A percentile compares a stretch with the other conserved stretches of the same genome.
phyloP scores from a whole-genome alignment of 768 basidiomycete genomes.

The Collybia nuda region DNA sequence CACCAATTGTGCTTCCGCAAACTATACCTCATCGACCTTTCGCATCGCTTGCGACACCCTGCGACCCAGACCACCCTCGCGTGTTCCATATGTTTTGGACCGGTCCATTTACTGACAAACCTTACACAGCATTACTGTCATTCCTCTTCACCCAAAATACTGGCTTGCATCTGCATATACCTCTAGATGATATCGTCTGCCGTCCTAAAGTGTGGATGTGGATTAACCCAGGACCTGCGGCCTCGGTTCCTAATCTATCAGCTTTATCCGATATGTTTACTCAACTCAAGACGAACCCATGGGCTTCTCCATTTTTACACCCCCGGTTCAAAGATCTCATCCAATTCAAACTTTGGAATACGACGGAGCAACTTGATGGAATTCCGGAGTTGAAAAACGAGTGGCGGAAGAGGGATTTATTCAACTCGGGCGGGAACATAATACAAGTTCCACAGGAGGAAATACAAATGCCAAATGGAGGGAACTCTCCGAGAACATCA shows the following conservation, averaged over 20 bases:
- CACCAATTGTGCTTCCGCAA: slow-evolving; percentile 46
- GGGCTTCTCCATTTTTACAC: slow-evolving; percentile 95
- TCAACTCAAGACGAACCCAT: slow-evolving; percentile 80
- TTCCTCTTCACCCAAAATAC: slow-evolving; percentile 97
- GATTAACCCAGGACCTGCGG: slow-evolving; percentile 98
- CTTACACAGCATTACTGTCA: slow-evolving; percentile 91
- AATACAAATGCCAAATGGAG: slow-evolving; percentile 9
- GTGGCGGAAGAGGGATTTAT: slow-evolving; percentile 83
- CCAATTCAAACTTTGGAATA: slow-evolving; percentile 98
- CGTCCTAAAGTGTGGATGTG: slow-evolving; percentile 95
- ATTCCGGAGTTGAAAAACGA: slow-evolving; percentile 87
- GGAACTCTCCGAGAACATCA: not conserved
- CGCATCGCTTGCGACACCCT: slow-evolving; percentile 57
- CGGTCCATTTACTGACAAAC: slow-evolving; percentile 97
- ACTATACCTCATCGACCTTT: slow-evolving; percentile 56
- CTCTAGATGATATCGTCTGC: slow-evolving; percentile 57
- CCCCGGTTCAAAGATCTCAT: slow-evolving; percentile 89
- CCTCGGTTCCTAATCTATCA: slow-evolving; percentile 80
- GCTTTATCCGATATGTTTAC: slow-evolving; percentile 84
- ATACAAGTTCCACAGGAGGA: slow-evolving; percentile 59
- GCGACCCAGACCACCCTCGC: slow-evolving; percentile 83
- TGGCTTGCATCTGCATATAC: slow-evolving; percentile 66
- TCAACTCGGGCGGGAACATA: slow-evolving; percentile 84
- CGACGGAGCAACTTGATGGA: slow-evolving; percentile 93
- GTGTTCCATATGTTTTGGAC: slow-evolving; percentile 99